Evolutionary conservation across 495 filamentous ascomycete species (phyloP), one percentile per base, ranked within the genome.

Genomic region (Hypoxylon lenormandii): DNA sequence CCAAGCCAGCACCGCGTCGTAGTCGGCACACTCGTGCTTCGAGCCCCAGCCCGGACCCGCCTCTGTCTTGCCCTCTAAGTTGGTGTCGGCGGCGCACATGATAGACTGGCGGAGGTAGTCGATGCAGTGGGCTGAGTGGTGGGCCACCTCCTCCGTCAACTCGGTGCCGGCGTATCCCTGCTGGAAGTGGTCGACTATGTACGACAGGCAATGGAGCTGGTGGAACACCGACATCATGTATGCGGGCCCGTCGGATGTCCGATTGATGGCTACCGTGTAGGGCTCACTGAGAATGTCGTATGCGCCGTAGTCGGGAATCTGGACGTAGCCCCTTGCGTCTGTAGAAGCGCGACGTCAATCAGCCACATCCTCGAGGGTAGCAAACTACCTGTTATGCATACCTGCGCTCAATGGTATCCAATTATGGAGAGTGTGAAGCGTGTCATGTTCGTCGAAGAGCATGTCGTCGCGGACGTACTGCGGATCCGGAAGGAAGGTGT

Each of bases 181-280:
- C 52, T 81, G 80, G 64, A 73, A 81, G 42, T 81, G 75, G 65
- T 78, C 69, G 5, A 78, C 74, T 22, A 83, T 45, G 58, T 82
- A 82, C 8, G 80, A 82, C 23, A 86, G 72, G 61, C 83, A 85
- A 60, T 86, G 82, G 2, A 86, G 77, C 61, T 85, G 82, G 71
- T 86, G 82, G 65, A 84, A 83, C 11, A 83, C 81, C 22, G 80
- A 79, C 70, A 85, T 80, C 81, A 83, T 82, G 72, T 77, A 83
- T 0, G 75, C 79, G 2, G 79, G 79, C 2, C 80, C 80, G 33
- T 81, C 72, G 0, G 61, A 57, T 8, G 72, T 54, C 15, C 77
- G 76, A 62, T 77, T 68, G 1, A 82, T 43, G 5, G 63, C 52
- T 12, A 78, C 69, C 21, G 38, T 74, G 69, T 79, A 81, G 0